phyloP scores from a whole-genome alignment of 192 early-diverging fungal species.

The Phlyctochytrium planicorne region DNA sequence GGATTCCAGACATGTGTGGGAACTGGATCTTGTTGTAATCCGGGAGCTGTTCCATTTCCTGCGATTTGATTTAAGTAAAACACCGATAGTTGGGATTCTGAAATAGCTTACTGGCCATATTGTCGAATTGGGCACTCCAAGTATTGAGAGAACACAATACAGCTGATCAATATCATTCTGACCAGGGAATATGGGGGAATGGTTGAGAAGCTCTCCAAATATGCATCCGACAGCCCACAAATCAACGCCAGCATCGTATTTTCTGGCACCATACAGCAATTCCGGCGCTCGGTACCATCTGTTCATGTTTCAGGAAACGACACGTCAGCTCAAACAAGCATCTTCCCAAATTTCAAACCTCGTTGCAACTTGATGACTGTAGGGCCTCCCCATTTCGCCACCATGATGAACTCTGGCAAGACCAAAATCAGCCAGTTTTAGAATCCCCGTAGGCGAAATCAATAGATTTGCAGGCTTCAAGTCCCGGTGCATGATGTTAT shows the following conservation, averaged over 20 bases:
- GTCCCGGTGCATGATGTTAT: conserved; percentile 58
- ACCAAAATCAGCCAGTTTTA: conserved; percentile 66
- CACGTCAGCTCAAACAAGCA: conserved; percentile 40
- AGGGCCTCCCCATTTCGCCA: conserved; percentile 35
- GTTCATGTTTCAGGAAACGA: not conserved
- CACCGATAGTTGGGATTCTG: not conserved
- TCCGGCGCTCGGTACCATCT: conserved; percentile 68
- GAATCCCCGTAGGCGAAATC: conserved; percentile 49
- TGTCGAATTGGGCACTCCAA: conserved; percentile 50
- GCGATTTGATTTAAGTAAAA: not conserved
- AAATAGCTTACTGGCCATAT: conserved; percentile 47
- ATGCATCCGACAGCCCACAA: conserved; percentile 67
- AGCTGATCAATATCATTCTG: conserved; percentile 65
- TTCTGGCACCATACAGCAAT: conserved; percentile 57
- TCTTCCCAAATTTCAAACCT: conserved; percentile 30
- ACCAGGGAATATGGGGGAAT: conserved; percentile 59
- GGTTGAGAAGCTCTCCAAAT: conserved; percentile 63
- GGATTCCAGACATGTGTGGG: conserved; percentile 27
- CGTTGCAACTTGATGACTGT: conserved; percentile 59
- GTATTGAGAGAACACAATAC: conserved; percentile 47
- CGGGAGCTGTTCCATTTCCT: conserved; percentile 52
- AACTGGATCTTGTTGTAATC: conserved; percentile 68
- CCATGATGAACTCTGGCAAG: conserved; percentile 39
- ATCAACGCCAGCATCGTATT: conserved; percentile 62
- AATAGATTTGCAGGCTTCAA: conserved; percentile 55